Conservation (phyloP, 2,329 filamentous ascomycete species). For the Nakataea oryzae region DNA sequence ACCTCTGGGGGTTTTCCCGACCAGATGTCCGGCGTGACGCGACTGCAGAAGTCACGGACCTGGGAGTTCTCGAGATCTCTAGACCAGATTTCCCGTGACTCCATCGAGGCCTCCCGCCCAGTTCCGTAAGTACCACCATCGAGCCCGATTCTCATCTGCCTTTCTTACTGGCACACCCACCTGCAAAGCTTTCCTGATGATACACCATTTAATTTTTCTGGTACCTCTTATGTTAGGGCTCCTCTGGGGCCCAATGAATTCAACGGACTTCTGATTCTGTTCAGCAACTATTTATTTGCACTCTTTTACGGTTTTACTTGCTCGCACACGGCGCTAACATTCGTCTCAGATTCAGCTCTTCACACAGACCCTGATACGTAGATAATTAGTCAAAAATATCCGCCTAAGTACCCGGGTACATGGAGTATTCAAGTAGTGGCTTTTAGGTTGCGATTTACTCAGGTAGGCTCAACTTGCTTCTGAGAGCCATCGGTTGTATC, state of each 20-base stretch:
- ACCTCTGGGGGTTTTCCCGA: background rate
- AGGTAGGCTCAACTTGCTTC: too few relatives aligned
- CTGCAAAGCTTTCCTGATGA: slow-evolving; percentile 54
- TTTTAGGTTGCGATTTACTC: too few relatives aligned
- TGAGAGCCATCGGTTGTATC: too few relatives aligned
- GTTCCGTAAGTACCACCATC: background rate
- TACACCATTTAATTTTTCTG: slow-evolving; percentile 64
- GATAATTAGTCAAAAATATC: too few relatives aligned
- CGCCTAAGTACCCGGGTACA: too few relatives aligned
- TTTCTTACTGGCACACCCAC: background rate
- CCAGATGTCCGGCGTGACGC: background rate
- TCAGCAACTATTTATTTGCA: background rate
- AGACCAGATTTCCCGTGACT: background rate
- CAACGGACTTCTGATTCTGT: slow-evolving; percentile 69
- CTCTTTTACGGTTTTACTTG: background rate
- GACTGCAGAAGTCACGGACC: too few relatives aligned
- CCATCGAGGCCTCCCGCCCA: background rate
- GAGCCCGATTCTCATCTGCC: background rate
- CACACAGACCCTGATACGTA: too few relatives aligned
- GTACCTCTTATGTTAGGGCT: slow-evolving; percentile 94
- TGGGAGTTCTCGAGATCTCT: background rate
- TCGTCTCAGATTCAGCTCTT: background rate
- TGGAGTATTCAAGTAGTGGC: too few relatives aligned
- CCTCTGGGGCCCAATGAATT: slow-evolving; percentile 61
- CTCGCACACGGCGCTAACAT: background rate